Evolutionary conservation across 2,329 filamentous ascomycete species (phyloP), one percentile per base, ranked within the genome.

Genomic region (Diplodia sapinea): DNA sequence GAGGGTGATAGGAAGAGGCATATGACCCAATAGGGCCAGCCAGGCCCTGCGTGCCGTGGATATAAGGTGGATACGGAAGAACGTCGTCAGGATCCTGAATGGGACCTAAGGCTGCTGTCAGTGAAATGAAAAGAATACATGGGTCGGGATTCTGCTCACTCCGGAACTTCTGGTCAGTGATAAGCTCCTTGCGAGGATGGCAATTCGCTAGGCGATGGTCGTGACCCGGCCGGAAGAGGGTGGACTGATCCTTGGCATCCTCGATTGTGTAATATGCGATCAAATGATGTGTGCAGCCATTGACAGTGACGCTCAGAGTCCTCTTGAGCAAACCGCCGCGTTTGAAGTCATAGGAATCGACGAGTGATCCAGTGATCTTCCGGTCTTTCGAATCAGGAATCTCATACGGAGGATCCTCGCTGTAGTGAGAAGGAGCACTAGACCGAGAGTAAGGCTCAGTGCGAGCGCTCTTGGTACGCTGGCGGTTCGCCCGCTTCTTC

Each of bases 271-370:
- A 97, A 77, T 97, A 97, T 17, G 91, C 94, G 50, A 97, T 93
- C 63, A 97, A 81, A 74, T 96, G 93, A 74, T 96, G 93, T 2
- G 88, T 89, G 2, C 93, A 86, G 2, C 90, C 90, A 31, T 89
- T 85, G 62, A 90, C 88, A 2, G 86, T 88, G 49, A 97, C 87
- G 72, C 90, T 94, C 79, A 97, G 93, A 0, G 93, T 97, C 83
- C 97, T 97, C 84, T 97, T 97, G 70, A 97, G 87, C 50, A 97
- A 80, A 0, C 94, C 93, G 1, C 88, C 86, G 15, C 88, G 83
- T 74, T 95, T 95, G 84, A 97, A 97, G 38, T 89, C 88, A 73
- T 97, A 97, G 0, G 91, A 93, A 79, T 96, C 93, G n/a, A 94
- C 87, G 13, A 97, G 83, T 0, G 93, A 96, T 6, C 93, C 94